These are phyloP conservation scores for Hortaea werneckii DNA, from an alignment of 2,329 filamentous ascomycete species.

Conservation along the genomic window DNA sequence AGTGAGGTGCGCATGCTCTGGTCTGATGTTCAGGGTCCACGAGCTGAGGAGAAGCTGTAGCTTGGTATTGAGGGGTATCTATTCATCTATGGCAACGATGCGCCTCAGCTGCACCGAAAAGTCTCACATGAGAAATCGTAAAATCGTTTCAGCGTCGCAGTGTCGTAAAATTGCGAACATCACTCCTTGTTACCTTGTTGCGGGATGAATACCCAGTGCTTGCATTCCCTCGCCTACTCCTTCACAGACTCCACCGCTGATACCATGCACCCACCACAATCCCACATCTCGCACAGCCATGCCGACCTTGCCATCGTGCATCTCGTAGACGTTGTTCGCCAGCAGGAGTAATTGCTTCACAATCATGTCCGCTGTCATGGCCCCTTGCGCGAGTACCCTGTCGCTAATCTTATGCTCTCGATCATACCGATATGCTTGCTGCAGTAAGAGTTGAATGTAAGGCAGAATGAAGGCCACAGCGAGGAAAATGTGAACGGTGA, in stretches of 20 bases:
- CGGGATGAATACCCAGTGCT: slow-evolving; percentile 28
- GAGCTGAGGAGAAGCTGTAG: neutral
- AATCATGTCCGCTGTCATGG: slow-evolving; percentile 44
- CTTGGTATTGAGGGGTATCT: neutral
- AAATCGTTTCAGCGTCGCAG: no score
- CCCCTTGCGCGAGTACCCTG: slow-evolving; percentile 42
- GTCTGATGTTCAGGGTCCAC: neutral
- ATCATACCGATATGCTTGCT: slow-evolving; percentile 51
- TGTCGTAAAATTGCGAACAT: neutral
- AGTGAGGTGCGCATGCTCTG: no score
- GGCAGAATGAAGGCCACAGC: slow-evolving; percentile 51
- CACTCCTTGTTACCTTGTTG: neutral
- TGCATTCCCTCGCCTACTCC: slow-evolving; percentile 47
- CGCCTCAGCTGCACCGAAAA: no score
- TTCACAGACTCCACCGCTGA: slow-evolving; percentile 58
- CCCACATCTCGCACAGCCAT: slow-evolving; percentile 46
- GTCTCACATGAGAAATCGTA: no score
- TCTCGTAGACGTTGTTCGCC: slow-evolving; percentile 45
- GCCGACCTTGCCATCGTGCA: slow-evolving; percentile 57
- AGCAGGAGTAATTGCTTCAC: slow-evolving; percentile 43
- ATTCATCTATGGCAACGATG: neutral
- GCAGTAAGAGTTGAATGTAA: slow-evolving; percentile 47
- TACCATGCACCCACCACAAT: slow-evolving; percentile 52
- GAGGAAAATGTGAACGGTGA: slow-evolving; percentile 36
- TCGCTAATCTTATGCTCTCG: slow-evolving; percentile 56